Percentiles rank a stretch among this genome's conserved stretches.
phyloP scores from a whole-genome alignment of 208 protist species.

The Balamuthia mandrillaris region DNA sequence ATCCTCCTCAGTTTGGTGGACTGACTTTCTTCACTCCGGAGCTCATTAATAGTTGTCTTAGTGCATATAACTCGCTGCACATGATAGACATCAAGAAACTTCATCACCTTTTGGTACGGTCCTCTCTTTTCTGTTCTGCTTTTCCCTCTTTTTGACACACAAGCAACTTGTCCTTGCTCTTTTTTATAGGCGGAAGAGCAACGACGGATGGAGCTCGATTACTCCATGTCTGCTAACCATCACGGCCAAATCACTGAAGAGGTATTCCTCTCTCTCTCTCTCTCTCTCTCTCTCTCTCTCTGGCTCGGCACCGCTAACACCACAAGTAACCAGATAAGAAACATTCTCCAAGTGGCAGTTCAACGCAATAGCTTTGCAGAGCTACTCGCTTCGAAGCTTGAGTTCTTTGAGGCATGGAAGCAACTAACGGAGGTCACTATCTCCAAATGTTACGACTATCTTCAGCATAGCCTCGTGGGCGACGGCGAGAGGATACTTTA shows the following conservation, averaged over 20 bases:
- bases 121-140: too few relatives aligned
- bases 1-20: too few relatives aligned
- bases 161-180: too few relatives aligned
- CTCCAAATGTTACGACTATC: conserved; percentile 2
- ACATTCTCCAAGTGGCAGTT: neutral
- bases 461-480: neutral
- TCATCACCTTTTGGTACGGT: too few relatives aligned
- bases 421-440: conserved; percentile 22
- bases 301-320: neutral
- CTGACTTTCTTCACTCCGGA: too few relatives aligned
- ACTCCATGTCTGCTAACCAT: too few relatives aligned
- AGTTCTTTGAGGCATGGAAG: conserved; percentile 28
- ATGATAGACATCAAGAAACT: too few relatives aligned
- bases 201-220: too few relatives aligned
- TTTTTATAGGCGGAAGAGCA: too few relatives aligned
- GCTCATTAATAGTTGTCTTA: too few relatives aligned
- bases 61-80: too few relatives aligned
- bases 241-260: neutral
- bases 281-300: neutral
- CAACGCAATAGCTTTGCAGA: neutral
- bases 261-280: neutral
- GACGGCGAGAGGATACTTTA: conserved; percentile 13
- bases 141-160: too few relatives aligned
- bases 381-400: neutral
- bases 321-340: neutral